phyloP scores from a whole-genome alignment of 1,284 basidiomycete genomes.

The Ganoderma sp. region DNA sequence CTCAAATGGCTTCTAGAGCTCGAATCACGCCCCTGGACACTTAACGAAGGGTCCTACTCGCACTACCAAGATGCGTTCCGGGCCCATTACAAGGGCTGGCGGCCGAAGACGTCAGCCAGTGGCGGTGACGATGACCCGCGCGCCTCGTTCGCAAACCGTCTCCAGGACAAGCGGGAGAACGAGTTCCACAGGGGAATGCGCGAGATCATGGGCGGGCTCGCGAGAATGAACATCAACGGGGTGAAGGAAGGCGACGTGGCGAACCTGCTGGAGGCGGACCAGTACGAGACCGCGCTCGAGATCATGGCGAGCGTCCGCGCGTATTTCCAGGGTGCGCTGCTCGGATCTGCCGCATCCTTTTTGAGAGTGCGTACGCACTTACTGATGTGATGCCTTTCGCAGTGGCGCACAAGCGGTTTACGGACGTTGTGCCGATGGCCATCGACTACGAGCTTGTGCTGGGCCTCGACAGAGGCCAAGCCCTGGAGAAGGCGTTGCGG shows the following conservation, averaged over 20 bases:
- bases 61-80: slow-evolving; percentile 41
- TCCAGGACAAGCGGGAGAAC: slow-evolving; percentile 5
- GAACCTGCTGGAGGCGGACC: slow-evolving; percentile 59
- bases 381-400: slow-evolving; percentile 43
- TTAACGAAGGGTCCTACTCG: slow-evolving; percentile 42
- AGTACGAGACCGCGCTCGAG: slow-evolving; percentile 57
- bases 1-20: slow-evolving; percentile 45
- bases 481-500: slow-evolving; percentile 51
- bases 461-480: slow-evolving; percentile 43
- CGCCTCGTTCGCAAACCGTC: slow-evolving; percentile 13
- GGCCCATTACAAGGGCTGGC: slow-evolving; percentile 36
- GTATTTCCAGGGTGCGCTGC: slow-evolving; percentile 69
- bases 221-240: slow-evolving; percentile 51
- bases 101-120: slow-evolving; percentile 12
- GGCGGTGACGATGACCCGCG: slow-evolving; percentile 16
- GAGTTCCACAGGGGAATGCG: slow-evolving; percentile 48
- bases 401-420: slow-evolving; percentile 76
- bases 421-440: slow-evolving; percentile 65
- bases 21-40: slow-evolving; percentile 42
- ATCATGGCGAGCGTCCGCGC: slow-evolving; percentile 77
- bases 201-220: slow-evolving; percentile 49
- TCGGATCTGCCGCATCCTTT: slow-evolving; percentile 13
- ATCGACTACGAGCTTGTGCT: slow-evolving; percentile 68
- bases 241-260: slow-evolving; percentile 51
- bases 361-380: slow-evolving; percentile 15